Evolutionary conservation across 2,329 filamentous ascomycete genomes (phyloP).

Genomic region (Fusarium penzigii): DNA sequence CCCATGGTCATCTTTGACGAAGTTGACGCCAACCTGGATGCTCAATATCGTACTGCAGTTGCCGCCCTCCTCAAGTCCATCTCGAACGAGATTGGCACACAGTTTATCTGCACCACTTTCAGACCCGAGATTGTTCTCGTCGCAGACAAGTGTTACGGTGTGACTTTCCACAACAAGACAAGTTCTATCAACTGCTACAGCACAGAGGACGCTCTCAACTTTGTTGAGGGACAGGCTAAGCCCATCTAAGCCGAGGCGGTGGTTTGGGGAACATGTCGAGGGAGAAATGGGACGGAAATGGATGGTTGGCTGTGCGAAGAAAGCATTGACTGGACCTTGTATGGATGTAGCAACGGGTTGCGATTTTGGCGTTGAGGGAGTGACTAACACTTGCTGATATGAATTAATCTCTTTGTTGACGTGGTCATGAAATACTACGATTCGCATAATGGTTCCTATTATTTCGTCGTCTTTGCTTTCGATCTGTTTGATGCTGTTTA

Average conservation of each 20-base stretch:
- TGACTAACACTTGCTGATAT: background rate
- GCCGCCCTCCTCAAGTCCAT: slow-evolving; percentile 84
- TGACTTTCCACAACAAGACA: slow-evolving; percentile 91
- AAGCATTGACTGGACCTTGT: background rate
- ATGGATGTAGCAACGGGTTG: background rate
- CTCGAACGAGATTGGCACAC: slow-evolving; percentile 63
- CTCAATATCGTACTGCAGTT: slow-evolving; percentile 95
- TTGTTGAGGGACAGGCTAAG: slow-evolving; percentile 80
- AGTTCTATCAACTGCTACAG: slow-evolving; percentile 90
- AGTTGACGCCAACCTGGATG: slow-evolving; percentile 96
- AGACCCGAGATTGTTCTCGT: slow-evolving; percentile 93
- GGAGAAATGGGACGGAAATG: background rate
- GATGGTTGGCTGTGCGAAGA: too few relatives aligned
- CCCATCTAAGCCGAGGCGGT: slow-evolving; percentile 20
- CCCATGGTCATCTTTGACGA: slow-evolving; percentile 99
- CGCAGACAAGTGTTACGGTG: slow-evolving; percentile 96
- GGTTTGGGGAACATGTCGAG: background rate
- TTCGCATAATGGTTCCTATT: background rate
- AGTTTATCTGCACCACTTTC: slow-evolving; percentile 99
- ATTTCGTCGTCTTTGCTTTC: background rate
- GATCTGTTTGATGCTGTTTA: background rate
- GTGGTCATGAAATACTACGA: background rate
- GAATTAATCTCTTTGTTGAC: background rate
- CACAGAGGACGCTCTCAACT: slow-evolving; percentile 84
- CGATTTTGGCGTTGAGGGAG: background rate